Evolutionary conservation across 2,329 filamentous ascomycete species (phyloP).

Genomic region (Diaporthe eres): DNA sequence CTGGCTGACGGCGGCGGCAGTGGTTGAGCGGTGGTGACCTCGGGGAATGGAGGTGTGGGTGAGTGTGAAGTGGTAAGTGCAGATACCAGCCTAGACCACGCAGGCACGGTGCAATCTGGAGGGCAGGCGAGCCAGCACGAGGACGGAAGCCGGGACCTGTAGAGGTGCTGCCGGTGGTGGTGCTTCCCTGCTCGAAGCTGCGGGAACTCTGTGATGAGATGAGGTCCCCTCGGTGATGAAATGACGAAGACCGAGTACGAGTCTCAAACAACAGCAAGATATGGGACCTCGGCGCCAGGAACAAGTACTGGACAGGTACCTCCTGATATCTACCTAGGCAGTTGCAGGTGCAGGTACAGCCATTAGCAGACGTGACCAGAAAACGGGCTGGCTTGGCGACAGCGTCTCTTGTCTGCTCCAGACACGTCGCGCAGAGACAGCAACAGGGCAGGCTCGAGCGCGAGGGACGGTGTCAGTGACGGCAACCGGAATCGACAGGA

Average conservation of each 20-base stretch:
- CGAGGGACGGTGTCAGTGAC: not conserved
- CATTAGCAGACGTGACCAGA: conserved; percentile 3
- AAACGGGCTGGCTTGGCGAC: not conserved
- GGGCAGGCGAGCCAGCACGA: not conserved
- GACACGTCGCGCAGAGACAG: conserved; percentile 17
- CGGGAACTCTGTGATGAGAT: conserved; percentile 31
- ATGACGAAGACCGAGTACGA: conserved; percentile 28
- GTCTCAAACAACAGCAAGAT: conserved; percentile 16
- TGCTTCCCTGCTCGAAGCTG: conserved; percentile 21
- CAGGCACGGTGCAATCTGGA: conserved; percentile 17
- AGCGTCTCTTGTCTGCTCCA: conserved; percentile 11
- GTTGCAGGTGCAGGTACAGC: not conserved
- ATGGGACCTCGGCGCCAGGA: conserved; percentile 1
- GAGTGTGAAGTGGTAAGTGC: not conserved
- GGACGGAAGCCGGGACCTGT: conserved; percentile 21
- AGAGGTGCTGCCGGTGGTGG: conserved; percentile 1
- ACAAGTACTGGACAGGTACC: conserved; percentile 24
- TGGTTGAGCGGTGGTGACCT: conserved; percentile 26
- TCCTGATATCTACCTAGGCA: conserved; percentile 8
- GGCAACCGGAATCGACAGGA: not conserved
- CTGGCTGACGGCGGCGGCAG: conserved; percentile 37
- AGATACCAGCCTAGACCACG: not conserved
- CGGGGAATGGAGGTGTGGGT: not conserved
- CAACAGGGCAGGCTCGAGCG: conserved; percentile 12
- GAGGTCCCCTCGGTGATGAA: conserved; percentile 25